Evolutionary conservation across 2,329 filamentous ascomycete genomes (phyloP), one percentile per base, ranked within the genome.

Genomic region (Macrophomina tecta): DNA sequence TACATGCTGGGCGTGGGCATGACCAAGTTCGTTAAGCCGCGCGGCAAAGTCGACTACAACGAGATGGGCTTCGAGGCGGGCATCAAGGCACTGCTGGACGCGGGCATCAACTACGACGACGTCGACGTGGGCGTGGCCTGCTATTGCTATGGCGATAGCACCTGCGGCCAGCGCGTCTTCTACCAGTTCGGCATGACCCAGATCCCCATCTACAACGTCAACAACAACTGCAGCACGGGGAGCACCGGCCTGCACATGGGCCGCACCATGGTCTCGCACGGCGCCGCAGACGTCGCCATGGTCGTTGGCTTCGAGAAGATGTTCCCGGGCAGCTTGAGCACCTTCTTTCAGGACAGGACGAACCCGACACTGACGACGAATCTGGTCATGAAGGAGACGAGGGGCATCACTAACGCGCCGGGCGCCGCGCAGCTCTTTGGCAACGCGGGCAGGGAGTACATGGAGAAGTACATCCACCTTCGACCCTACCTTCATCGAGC

Each of bases 241-340:
- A 93, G 90, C 4, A 97, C 94, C 0, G 95, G 94, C 8, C 83
- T 98, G 67, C 89, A 90, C 76, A 90, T 98, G 86, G 95, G 87
- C 1, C 85, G 93, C 40, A 92, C 90, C 64, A 85, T 96, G 77
- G 89, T 97, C 73, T 85, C 88, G 6, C 86, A 91, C 72, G 94
- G 94, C 40, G 91, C 88, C 14, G 91, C 93, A 1, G 92, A 97
- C 79, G 97, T 93, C 76, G 89, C 97, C 23, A 83, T 98, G 68
- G 94, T 98, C 0, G 88, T 98, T 23, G 95, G 94, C 4, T 98
- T 98, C 74, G 95, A 98, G 85, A 97, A 97, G 88, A 98, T 98
- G 94, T 94, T 90, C 82, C 90, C 91, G 0, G 94, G 94, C n/a
- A 92, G 89, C 72, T 83, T 98, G 71, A 89, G 94, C 82, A 87